phyloP scores from a whole-genome alignment of 805 yeast species.

The Candida yuanshanica region DNA sequence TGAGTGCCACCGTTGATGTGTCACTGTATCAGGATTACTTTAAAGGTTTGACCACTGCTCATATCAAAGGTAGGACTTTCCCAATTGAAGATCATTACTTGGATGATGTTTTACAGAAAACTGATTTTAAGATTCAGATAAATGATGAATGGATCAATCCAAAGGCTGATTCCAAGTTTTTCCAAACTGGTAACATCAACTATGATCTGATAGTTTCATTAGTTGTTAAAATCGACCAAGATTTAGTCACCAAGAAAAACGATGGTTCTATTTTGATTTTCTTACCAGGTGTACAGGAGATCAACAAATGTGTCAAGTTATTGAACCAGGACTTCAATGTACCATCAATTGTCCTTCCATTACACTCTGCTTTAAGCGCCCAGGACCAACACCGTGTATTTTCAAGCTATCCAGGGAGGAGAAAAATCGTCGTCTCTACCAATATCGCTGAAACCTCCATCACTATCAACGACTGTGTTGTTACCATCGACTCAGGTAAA shows the following conservation, averaged over 20 bases:
- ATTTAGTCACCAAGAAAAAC: conserved; percentile 35
- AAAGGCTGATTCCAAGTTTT: conserved; percentile 58
- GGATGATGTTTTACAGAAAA: conserved; percentile 53
- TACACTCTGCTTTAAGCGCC: conserved; percentile 85
- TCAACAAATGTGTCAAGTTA: conserved; percentile 54
- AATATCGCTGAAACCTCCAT: conserved; percentile 97
- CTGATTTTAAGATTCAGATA: conserved; percentile 49
- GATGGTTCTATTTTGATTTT: conserved; percentile 79
- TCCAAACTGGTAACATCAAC: conserved; percentile 63
- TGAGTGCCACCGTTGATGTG: conserved; percentile 92
- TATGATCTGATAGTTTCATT: conserved; percentile 63
- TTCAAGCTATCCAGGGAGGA: conserved; percentile 43
- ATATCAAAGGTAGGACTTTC: conserved; percentile 89
- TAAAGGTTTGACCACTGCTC: conserved; percentile 53
- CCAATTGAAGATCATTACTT: conserved; percentile 78
- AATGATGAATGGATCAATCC: conserved; percentile 45
- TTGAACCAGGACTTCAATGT: conserved; percentile 23
- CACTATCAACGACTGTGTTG: conserved; percentile 92
- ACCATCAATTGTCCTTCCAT: conserved; percentile 50
- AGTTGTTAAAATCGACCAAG: conserved; percentile 46
- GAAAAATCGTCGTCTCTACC: conserved; percentile 85
- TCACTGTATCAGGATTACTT: conserved; percentile 65
- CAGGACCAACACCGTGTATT: conserved; percentile 79
- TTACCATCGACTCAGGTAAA: conserved; percentile 82
- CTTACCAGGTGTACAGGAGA: conserved; percentile 88